These are phyloP conservation scores for Bipolaris cookei DNA, from an alignment of 2,329 filamentous ascomycete species.

Conservation along the genomic window DNA sequence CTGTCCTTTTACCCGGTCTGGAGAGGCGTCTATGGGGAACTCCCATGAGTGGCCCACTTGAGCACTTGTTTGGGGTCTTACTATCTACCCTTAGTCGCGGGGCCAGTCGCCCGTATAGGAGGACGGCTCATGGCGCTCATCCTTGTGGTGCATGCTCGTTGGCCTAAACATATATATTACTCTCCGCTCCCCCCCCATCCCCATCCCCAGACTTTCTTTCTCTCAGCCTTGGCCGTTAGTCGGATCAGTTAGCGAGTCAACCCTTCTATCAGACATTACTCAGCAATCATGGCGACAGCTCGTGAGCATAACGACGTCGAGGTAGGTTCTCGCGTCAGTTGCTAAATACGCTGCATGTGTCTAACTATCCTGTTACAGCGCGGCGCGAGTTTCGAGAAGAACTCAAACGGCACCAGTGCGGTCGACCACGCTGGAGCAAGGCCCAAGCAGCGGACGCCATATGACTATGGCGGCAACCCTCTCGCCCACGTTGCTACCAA, in stretches of 20 bases:
- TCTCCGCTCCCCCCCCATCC: constrained; percentile 35
- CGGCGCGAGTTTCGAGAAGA: constrained; percentile 33
- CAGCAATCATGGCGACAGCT: constrained; percentile 52
- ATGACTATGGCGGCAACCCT: constrained; percentile 60
- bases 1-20: constrained; percentile 45
- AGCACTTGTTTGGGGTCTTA: constrained; percentile 39
- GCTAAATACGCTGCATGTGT: not conserved
- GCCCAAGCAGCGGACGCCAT: constrained; percentile 52
- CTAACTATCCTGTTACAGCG: constrained; percentile 27
- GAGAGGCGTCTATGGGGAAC: constrained; percentile 37
- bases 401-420: constrained; percentile 41
- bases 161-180: constrained; percentile 45
- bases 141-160: constrained; percentile 24
- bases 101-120: constrained; percentile 29
- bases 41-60: constrained; percentile 38
- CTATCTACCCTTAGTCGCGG: constrained; percentile 31
- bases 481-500: constrained; percentile 59
- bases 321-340: constrained; percentile 29
- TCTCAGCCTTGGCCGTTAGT: constrained; percentile 5
- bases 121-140: constrained; percentile 39
- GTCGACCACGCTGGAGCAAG: constrained; percentile 48
- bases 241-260: constrained; percentile 2
- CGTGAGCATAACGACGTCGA: constrained; percentile 44
- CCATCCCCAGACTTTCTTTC: constrained; percentile 37
- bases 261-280: not conserved